A percentile compares a stretch with the other conserved stretches of the same genome.
Evolutionary conservation across 129 eudicot species (phyloP).

Genomic region (Ambrosia trifida): DNA sequence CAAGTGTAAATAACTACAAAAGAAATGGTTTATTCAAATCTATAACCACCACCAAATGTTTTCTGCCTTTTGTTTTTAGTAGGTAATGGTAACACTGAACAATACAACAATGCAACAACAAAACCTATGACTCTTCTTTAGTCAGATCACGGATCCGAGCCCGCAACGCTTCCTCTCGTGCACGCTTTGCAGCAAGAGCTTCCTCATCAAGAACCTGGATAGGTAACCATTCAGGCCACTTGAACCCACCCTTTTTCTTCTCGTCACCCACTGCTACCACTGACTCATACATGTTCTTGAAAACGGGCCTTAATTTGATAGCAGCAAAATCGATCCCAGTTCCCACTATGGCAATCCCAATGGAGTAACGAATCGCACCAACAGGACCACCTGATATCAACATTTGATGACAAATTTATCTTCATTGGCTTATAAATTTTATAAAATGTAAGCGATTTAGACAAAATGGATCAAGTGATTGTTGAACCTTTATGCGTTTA

Average conservation of each 20-base stretch:
- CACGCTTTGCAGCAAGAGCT: conserved; percentile 86
- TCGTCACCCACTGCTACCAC: conserved; percentile 24
- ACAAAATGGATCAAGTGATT: background rate
- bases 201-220: conserved; percentile 88
- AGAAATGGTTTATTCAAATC: background rate
- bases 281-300: conserved; percentile 31
- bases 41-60: conserved; percentile 20
- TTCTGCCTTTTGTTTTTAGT: conserved; percentile 6
- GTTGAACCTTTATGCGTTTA: background rate
- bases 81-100: background rate
- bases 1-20: conserved; percentile 19
- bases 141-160: conserved; percentile 62
- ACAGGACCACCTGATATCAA: conserved; percentile 58
- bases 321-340: conserved; percentile 73
- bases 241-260: conserved; percentile 51
- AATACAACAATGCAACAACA: background rate
- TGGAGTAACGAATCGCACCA: conserved; percentile 73
- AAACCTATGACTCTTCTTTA: conserved; percentile 58
- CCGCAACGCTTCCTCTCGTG: conserved; percentile 63
- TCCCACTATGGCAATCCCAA: conserved; percentile 79
- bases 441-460: background rate
- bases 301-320: conserved; percentile 47
- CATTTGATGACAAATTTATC: conserved; percentile 1
- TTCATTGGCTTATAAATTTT: conserved; percentile 6
- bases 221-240: conserved; percentile 94